Evolutionary conservation across 2,329 filamentous ascomycete species (phyloP).

Genomic region (Penicillium decumbens): DNA sequence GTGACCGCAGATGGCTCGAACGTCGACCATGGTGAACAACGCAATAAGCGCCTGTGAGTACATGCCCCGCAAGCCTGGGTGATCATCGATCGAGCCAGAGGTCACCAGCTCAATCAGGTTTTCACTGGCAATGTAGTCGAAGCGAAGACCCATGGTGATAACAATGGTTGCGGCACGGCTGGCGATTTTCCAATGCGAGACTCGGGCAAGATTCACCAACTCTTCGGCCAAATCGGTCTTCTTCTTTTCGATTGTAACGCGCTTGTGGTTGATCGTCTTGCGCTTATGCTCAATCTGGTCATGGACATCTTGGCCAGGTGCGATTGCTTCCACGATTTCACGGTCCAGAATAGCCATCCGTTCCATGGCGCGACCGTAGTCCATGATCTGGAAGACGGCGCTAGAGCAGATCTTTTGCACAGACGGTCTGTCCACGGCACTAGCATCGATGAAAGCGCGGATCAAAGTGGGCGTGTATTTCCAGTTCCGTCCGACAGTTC

Average conservation of each 20-base stretch:
- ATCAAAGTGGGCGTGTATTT: conserved; percentile 88
- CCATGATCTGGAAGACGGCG: conserved; percentile 78
- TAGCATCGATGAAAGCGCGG: conserved; percentile 82
- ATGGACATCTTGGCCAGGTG: conserved; percentile 62
- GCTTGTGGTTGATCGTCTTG: conserved; percentile 68
- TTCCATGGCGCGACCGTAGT: conserved; percentile 86
- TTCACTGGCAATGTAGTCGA: conserved; percentile 76
- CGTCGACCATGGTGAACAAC: conserved; percentile 79
- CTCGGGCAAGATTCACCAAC: conserved; percentile 68
- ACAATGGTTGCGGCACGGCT: conserved; percentile 85
- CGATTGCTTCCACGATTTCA: conserved; percentile 64
- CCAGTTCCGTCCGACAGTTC: conserved; percentile 88
- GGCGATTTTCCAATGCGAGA: conserved; percentile 94
- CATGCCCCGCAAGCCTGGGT: conserved; percentile 75
- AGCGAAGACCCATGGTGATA: conserved; percentile 84
- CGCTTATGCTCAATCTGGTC: conserved; percentile 56
- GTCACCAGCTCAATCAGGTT: conserved; percentile 79
- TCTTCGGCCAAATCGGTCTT: conserved; percentile 78
- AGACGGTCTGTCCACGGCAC: conserved; percentile 85
- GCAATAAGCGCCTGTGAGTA: conserved; percentile 76
- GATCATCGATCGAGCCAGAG: conserved; percentile 78
- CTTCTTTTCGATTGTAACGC: conserved; percentile 72
- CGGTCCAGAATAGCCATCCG: conserved; percentile 77
- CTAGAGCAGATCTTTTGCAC: conserved; percentile 83
- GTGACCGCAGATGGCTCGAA: conserved; percentile 79